phyloP scores from a whole-genome alignment of 768 basidiomycete species.

The Tremella mesenterica region DNA sequence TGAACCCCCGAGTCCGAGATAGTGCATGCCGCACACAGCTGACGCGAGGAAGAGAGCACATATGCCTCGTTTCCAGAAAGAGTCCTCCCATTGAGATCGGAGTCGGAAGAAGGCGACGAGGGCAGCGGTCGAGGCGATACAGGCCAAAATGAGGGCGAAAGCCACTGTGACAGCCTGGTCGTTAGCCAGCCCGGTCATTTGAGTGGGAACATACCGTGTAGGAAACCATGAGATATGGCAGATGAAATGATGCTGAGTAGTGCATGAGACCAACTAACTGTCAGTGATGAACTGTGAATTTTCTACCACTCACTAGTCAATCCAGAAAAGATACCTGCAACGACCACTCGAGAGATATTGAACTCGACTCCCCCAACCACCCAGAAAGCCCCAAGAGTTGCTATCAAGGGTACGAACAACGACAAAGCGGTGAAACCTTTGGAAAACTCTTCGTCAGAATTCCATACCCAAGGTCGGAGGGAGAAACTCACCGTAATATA shows the following conservation, averaged over 20 bases:
- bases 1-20: slow-evolving; percentile 44
- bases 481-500: slow-evolving; percentile 34
- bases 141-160: slow-evolving; percentile 42
- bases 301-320: slow-evolving; percentile 32
- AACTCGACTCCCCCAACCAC: slow-evolving; percentile 42
- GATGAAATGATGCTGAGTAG: slow-evolving; percentile 43
- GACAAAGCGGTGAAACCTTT: slow-evolving; percentile 43
- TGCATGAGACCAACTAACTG: slow-evolving; percentile 40
- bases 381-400: slow-evolving; percentile 39
- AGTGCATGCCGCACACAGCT: slow-evolving; percentile 46
- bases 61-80: slow-evolving; percentile 37
- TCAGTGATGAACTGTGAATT: slow-evolving; percentile 10
- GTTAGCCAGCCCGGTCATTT: neutral
- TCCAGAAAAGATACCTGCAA: slow-evolving; percentile 39
- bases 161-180: slow-evolving; percentile 38
- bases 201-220: slow-evolving; percentile 21
- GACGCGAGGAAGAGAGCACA: slow-evolving; percentile 38
- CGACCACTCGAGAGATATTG: slow-evolving; percentile 30
- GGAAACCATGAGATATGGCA: slow-evolving; percentile 28
- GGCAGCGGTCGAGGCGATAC: slow-evolving; percentile 40
- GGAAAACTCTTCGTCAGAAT: slow-evolving; percentile 30
- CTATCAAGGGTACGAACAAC: slow-evolving; percentile 43
- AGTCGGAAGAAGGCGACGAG: slow-evolving; percentile 44
- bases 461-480: no score
- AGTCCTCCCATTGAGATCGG: slow-evolving; percentile 43